phyloP scores from a whole-genome alignment of 176 grass and related monocot species.

The Carex parvula region DNA sequence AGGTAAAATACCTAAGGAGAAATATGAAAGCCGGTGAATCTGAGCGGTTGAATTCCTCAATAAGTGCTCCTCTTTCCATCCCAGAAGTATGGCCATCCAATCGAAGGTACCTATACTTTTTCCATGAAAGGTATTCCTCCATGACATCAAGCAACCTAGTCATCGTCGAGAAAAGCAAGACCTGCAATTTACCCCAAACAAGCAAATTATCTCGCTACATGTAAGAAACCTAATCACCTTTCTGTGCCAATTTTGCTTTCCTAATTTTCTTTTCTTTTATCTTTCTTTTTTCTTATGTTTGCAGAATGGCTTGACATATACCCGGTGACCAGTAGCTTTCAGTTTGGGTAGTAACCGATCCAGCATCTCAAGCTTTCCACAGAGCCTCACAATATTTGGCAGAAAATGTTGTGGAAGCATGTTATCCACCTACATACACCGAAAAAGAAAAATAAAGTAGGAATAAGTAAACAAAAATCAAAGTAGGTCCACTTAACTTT shows the following conservation, averaged over 20 bases:
- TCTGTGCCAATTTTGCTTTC: not conserved
- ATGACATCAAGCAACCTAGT: slow-evolving; percentile 99
- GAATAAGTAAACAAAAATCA: slow-evolving; percentile 13
- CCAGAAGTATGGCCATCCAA: slow-evolving; percentile 99
- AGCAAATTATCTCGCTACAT: slow-evolving; percentile 9
- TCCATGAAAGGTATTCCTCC: slow-evolving; percentile 94
- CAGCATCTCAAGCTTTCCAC: slow-evolving; percentile 98
- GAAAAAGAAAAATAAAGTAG: slow-evolving; percentile 19
- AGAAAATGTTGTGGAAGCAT: slow-evolving; percentile 91
- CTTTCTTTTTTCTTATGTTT: not conserved
- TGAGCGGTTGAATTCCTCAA: slow-evolving; percentile 82
- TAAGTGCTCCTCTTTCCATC: slow-evolving; percentile 86
- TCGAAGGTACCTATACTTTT: slow-evolving; percentile 85
- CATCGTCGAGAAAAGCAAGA: slow-evolving; percentile 99
- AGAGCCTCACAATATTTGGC: slow-evolving; percentile 77
- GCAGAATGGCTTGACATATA: slow-evolving; percentile 27
- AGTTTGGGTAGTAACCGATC: slow-evolving; percentile 93
- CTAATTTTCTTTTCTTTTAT: not conserved
- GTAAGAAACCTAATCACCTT: not conserved
- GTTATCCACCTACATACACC: slow-evolving; percentile 63
- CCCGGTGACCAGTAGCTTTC: slow-evolving; percentile 90
- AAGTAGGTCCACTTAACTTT: not conserved
- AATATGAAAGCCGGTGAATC: slow-evolving; percentile 89
- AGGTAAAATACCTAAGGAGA: slow-evolving; percentile 67
- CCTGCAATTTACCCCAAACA: slow-evolving; percentile 43